Evolutionary conservation across 495 filamentous ascomycete species (phyloP), one percentile per base, ranked within the genome.

Genomic region (Chaetomium fimeti): DNA sequence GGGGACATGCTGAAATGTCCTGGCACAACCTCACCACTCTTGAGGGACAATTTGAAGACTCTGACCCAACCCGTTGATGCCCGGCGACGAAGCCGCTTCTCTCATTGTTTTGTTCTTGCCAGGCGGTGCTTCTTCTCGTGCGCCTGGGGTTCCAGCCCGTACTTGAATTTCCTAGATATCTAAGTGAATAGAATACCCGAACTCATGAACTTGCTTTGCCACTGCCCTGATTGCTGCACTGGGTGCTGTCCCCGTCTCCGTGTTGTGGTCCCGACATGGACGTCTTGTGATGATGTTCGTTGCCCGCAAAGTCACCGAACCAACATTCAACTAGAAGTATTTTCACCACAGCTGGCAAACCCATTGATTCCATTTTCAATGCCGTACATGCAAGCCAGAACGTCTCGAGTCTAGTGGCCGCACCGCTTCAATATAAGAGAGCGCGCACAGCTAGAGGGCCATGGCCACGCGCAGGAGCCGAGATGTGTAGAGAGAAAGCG

Each of bases 331-430:
- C n/a, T 20, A n/a, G 15, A 18, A 52, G 29, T n/a, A 32, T 20
- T 1, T 40, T 57, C 16, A n/a, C 53, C 68, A 63, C 32, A 63
- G 61, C 67, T 36, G 75, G 76, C 72, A 76, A 78, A 75, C 75
- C 79, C 79, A 80, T 80, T 78, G 78, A 81, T 82, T 79, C 79
- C 79, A 75, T 82, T 81, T 80, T 81, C 77, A 77, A 77, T 83
- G 82, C 80, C 71, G 71, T 80, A 82, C 77, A 81, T 83, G 81
- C 79, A 76, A 71, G 62, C 65, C 64, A 58, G 62, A 61, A 61
- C 51, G 60, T 60, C 65, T 61, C 69, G 55, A 53, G 67, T 67
- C 60, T 66, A 62, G 63, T 65, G 61, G 66, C 72, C 62, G 61
- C 65, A 62, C 62, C 58, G 67, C 68, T 53, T 64, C 67, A 67